These are phyloP conservation scores for Tylopilus felleus DNA, from an alignment of 768 basidiomycete genomes.

Conservation along the genomic window DNA sequence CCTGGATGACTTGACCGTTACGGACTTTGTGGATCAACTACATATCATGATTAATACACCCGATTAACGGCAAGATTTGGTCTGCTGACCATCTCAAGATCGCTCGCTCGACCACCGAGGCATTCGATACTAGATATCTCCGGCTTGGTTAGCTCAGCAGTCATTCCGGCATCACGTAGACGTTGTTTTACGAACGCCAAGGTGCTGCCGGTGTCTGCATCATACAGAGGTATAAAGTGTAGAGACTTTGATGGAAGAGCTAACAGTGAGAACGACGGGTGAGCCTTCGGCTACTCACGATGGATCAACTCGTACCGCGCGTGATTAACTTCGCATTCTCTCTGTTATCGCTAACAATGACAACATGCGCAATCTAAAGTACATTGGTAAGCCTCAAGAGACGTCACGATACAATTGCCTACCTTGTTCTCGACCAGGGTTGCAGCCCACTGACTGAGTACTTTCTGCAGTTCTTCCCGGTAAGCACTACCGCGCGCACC, in stretches of 20 bases:
- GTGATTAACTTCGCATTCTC: slow-evolving; percentile 84
- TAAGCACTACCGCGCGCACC: slow-evolving; percentile 51
- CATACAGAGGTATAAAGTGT: slow-evolving; percentile 71
- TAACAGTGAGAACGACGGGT: slow-evolving; percentile 25
- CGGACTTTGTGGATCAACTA: slow-evolving; percentile 86
- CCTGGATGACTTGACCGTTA: slow-evolving; percentile 64
- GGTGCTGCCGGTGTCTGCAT: slow-evolving; percentile 80
- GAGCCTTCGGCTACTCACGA: background rate
- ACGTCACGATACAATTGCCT: slow-evolving; percentile 6
- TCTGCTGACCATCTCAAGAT: slow-evolving; percentile 72
- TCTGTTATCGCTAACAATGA: slow-evolving; percentile 86
- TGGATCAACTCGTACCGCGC: slow-evolving; percentile 48
- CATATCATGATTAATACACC: background rate
- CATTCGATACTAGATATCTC: slow-evolving; percentile 61
- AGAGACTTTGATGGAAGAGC: slow-evolving; percentile 85
- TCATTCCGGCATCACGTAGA: slow-evolving; percentile 54
- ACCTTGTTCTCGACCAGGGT: slow-evolving; percentile 79
- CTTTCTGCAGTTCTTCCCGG: slow-evolving; percentile 69
- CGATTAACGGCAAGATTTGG: background rate
- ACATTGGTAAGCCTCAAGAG: background rate
- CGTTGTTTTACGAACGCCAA: slow-evolving; percentile 80
- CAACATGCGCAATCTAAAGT: slow-evolving; percentile 82
- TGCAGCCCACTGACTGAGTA: slow-evolving; percentile 83
- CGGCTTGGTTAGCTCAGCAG: slow-evolving; percentile 50
- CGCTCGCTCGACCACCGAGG: slow-evolving; percentile 88